Conservation (phyloP, 805 yeast genomes). For the Spathaspora passalidarum region DNA sequence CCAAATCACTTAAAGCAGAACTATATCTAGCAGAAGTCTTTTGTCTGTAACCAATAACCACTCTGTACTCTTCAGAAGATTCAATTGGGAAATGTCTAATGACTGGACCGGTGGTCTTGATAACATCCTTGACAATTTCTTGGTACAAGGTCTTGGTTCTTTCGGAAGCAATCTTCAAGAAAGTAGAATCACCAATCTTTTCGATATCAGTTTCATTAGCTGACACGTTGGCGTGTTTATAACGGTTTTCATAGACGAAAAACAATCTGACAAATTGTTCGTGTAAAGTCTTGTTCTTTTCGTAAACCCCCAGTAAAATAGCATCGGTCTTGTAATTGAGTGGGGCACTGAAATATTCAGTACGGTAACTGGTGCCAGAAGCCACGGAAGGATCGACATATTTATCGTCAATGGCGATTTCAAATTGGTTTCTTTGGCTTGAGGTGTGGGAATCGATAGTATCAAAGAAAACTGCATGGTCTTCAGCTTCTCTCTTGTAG, state of each 20-base stretch:
- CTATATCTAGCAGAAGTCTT: constrained; percentile 82
- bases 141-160: constrained; percentile 80
- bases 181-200: constrained; percentile 73
- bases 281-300: constrained; percentile 32
- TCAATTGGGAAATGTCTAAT: constrained; percentile 82
- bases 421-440: constrained; percentile 49
- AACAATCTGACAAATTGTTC: constrained; percentile 62
- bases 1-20: constrained; percentile 81
- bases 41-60: constrained; percentile 84
- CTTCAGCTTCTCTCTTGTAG: constrained; percentile 74
- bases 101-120: constrained; percentile 82
- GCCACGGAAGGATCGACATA: constrained; percentile 59
- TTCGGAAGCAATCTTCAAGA: constrained; percentile 70
- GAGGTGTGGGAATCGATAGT: constrained; percentile 39
- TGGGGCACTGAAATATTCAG: constrained; percentile 76
- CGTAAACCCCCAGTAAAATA: constrained; percentile 36
- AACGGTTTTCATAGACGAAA: constrained; percentile 74
- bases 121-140: constrained; percentile 66
- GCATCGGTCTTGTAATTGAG: constrained; percentile 47
- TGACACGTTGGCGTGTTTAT: constrained; percentile 15
- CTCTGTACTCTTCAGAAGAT: constrained; percentile 77
- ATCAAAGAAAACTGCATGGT: constrained; percentile 90
- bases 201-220: constrained; percentile 51
- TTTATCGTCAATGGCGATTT: constrained; percentile 74
- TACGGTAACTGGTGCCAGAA: constrained; percentile 50